Conservation (phyloP, 2,329 filamentous ascomycete genomes). For the Grosmannia serpens region DNA sequence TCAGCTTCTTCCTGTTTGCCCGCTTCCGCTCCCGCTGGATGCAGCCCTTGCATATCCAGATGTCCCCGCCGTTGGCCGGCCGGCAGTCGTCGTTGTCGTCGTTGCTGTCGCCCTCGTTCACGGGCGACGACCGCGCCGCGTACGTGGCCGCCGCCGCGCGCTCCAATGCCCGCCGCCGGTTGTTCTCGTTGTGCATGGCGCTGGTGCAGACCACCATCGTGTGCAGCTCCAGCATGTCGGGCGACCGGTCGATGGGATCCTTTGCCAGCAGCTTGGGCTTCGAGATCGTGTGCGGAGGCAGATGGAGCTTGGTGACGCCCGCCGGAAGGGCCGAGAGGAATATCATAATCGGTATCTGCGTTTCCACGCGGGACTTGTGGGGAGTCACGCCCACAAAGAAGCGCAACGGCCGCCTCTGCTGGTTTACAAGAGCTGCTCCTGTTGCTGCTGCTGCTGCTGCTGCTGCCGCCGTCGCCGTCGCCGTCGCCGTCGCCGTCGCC, state of each 20-base stretch:
- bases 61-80: conserved; percentile 81
- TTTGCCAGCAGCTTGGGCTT: conserved; percentile 86
- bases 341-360: conserved; percentile 83
- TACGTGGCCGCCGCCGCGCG: conserved; percentile 36
- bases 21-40: conserved; percentile 85
- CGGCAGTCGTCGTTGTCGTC: conserved; percentile 56
- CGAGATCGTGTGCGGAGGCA: conserved; percentile 83
- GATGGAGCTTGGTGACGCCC: conserved; percentile 68
- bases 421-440: background rate
- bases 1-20: conserved; percentile 82
- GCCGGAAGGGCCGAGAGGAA: conserved; percentile 64
- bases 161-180: conserved; percentile 55
- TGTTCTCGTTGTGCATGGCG: conserved; percentile 66
- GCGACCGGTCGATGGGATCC: conserved; percentile 48
- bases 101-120: conserved; percentile 19
- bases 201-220: conserved; percentile 84
- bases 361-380: conserved; percentile 85
- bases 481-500: too few relatives aligned
- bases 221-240: conserved; percentile 68
- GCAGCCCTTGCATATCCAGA: conserved; percentile 85
- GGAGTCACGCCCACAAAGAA: conserved; percentile 48
- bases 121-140: conserved; percentile 15
- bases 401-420: conserved; percentile 5
- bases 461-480: too few relatives aligned
- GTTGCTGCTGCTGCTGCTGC: conserved; percentile 1